Evolutionary conservation across 2,329 filamentous ascomycete genomes (phyloP), one percentile per base, ranked within the genome.

Genomic region (Coniochaeta sp.): DNA sequence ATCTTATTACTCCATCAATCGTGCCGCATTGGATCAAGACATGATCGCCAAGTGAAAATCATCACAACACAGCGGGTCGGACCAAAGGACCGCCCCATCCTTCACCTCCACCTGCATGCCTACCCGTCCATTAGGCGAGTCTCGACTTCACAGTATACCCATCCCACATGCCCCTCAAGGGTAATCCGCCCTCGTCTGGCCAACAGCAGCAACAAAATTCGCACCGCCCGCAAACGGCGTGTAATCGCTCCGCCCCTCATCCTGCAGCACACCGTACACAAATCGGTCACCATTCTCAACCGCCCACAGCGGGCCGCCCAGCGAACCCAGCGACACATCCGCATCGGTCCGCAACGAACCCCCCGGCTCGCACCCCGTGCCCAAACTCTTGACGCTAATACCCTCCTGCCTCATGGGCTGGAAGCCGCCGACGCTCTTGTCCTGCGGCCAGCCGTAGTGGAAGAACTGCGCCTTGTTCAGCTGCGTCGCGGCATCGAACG

Each of bases 391-490:
- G 10, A 35, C 33, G 12, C 33, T 35, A 10, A 35, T 35, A 5
- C 33, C 33, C 33, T 35, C 33, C 33, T 35, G 33, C 33, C 33
- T 4, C n/a, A 16, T 35, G 33, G 33, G 33, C 33, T 35, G 33
- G n/a, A 35, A 35, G 6, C 33, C 33, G 33, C 33, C 33, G 6
- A 35, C 33, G 33, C 33, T 35, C 33, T 10, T 16, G n/a, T 35
- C 33, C 33, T 35, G 33, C 33, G 33, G 33, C 33, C 33, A 35
- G 10, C 33, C 33, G n/a, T 35, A 35, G n/a, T 18, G 4, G n/a
- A 35, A 35, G n/a, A 71, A 57, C 12, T 71, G 55, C 38, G 67
- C 56, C 53, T 59, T 57, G 53, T 78, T 79, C 16, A 66, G 65
- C 1, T 78, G 60, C 10, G 78, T 68, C 0, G 62, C 58, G 6